These are phyloP conservation scores for Jamesozyma hellenica DNA, from an alignment of 805 yeast genomes.

Conservation along the genomic window DNA sequence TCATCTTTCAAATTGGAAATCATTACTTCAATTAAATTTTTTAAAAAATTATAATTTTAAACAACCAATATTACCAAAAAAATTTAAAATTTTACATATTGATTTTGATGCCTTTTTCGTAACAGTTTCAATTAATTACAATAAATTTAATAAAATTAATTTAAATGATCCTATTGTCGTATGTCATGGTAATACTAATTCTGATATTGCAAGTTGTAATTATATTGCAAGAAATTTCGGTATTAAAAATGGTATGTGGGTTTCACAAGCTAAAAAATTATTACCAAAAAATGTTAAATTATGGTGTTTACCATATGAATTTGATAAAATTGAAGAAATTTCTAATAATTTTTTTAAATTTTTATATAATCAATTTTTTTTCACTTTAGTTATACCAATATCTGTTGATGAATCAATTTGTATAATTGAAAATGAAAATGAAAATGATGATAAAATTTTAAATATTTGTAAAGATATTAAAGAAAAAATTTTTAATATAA, in stretches of 20 bases:
- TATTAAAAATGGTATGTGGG: constrained; percentile 86
- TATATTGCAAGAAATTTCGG: constrained; percentile 77
- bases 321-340: constrained; percentile 55
- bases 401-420: constrained; percentile 85
- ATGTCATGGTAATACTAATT: constrained; percentile 36
- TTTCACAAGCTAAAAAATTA: constrained; percentile 46
- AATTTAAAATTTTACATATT: constrained; percentile 51
- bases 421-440: constrained; percentile 2
- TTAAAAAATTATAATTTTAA: constrained; percentile 24
- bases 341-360: constrained; percentile 58
- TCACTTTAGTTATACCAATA: constrained; percentile 52
- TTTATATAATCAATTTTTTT: constrained; percentile 23
- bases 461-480: constrained; percentile 13
- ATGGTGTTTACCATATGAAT: constrained; percentile 58
- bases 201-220: constrained; percentile 89
- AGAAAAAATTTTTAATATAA: constrained; percentile 37
- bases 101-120: constrained; percentile 96
- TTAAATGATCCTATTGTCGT: constrained; percentile 49
- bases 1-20: constrained; percentile 80
- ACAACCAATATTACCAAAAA: neutral
- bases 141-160: no score
- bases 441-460: neutral
- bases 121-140: constrained; percentile 59
- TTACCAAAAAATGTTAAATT: constrained; percentile 50
- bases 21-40: constrained; percentile 56